Base-by-base conservation (phyloP, 1,284 basidiomycete species). In the Pascua sp. region DNA sequence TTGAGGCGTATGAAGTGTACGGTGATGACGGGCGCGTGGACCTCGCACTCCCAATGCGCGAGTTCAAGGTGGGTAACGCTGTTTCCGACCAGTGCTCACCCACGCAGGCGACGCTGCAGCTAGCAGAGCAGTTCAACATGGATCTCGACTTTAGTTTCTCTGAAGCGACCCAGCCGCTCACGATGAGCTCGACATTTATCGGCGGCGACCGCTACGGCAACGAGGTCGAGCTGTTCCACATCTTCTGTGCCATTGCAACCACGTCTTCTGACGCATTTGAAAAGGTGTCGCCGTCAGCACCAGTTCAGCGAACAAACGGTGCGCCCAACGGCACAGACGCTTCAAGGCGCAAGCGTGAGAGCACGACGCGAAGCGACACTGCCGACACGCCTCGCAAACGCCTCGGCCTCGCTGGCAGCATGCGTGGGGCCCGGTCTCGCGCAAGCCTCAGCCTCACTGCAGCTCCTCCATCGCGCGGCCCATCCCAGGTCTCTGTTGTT, bases 171-270 rank as follows among this genome's bases (percentile, higher is more conserved):
- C 75, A 78, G 60, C 77, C 77, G 16, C 62, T 78, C 24, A 70
- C 71, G 2, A 57, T 78, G 44, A 70, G 64, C 8, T 68, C 64
- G 45, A 45, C 32, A 13, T 63, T 42, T 47, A 32, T 56, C 8
- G 60, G 60, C 10, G 45, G 42, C 36, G 62, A 63, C 40, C 47
- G 47, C 13, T 52, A 44, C 16, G 57, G 61, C 43, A 66, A 67
- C 11, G 70, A 73, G 38, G 60, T 63, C 8, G 63, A 66, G 10
- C 51, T 66, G 11, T 71, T 67, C 55, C 60, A 59, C 8, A 69
- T 76, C 39, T 74, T 73, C 51, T 72, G 69, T 51, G 72, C 69
- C 10, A 75, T 78, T 43, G 75, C 77, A 4, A 77, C 77, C 8
- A 72, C 71, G 8, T 49, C 57, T 10, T 73, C 67, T 32, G 71